Base-by-base conservation (phyloP, 2,329 filamentous ascomycete species). In the Chrysoporthe deuterocubensis region DNA sequence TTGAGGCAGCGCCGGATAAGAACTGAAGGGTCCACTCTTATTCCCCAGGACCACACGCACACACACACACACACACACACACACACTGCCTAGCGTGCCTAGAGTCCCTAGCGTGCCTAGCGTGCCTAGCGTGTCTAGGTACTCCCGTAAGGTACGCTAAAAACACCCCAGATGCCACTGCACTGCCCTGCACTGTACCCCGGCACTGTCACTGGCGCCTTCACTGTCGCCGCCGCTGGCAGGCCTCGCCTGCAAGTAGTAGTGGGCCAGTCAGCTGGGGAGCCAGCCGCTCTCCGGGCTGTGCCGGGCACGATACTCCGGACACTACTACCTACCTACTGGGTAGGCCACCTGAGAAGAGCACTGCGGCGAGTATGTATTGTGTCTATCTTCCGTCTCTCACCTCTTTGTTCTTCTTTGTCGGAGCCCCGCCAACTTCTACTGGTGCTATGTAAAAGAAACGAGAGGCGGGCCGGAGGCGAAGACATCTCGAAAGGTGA, bases 111-210 rank as follows among this genome's bases (percentile, higher is more conserved):
- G 37, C 37, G 37, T 40, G 37, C 37, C 37, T 6, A 9, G 26
- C 26, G 26, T 52, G 26, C 48, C 48, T 52, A 52, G 48, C 48
- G 50, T 26, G 50, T 26, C 26, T 54, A 34, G 50, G 50, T 32
- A 54, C 50, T 5, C 34, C 50, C 50, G 50, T 16, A 54, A 26
- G 50, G 26, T 21, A 54, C 50, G 50, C 50, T 54, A 54, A 54
- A 54, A 54, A 54, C 50, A 54, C 50, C 26, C 50, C 50, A 54
- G 50, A 54, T 54, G 50, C 50, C 50, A 54, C 50, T 54, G 16
- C 50, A 40, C 26, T 32, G 50, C 26, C 32, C 26, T 32, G 50
- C 50, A 54, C 50, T 54, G 50, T 34, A 54, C 50, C 50, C 50
- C 32, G 26, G 21, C 50, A 54, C 50, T 32, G 50, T 54, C 50